Evolutionary conservation across 2,329 filamentous ascomycete genomes (phyloP), one percentile per base, ranked within the genome.

Genomic region (Tolypocladium amazonense): DNA sequence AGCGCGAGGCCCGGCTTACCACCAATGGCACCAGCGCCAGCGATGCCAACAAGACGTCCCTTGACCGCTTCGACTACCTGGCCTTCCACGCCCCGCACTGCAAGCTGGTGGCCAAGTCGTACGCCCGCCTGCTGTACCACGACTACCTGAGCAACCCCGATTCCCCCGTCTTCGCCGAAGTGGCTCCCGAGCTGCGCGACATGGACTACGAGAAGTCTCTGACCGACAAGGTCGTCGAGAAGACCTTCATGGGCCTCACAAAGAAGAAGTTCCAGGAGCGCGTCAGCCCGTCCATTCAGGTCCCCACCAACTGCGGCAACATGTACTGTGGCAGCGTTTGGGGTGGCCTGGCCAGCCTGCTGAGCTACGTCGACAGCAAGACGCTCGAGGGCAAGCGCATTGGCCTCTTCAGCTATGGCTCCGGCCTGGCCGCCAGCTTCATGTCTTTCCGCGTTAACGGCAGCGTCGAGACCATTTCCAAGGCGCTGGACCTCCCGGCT

Each of bases 81-180:
- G 76, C 86, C 62, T 94, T 92, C 85, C 90, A 94, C 75, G 82
- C 90, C 23, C 90, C 90, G 47, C 93, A 87, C 64, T 94, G 90
- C 87, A 94, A 94, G 80, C 81, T 92, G 60, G 90, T 94, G 62
- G 80, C 88, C 71, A 94, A 94, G 79, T 92, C 88, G 23, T 94
- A 92, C 72, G 90, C 84, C 62, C 88, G 90, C 66, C 81, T 94
- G 65, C 80, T 93, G 60, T 94, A 94, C 82, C 90, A 93, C 73
- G 90, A 94, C 77, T 94, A 88, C 80, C 81, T 93, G 41, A 77
- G 79, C 73, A 82, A 91, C 73, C 84, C 89, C 56, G 80, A 85
- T 63, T 79, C 81, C 73, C 75, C 86, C 55, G 80, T 80, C 59
- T 94, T 93, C 70, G 83, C 83, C 62, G 88, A 91, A 65, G 88